Base-by-base conservation (phyloP, 495 filamentous ascomycete genomes). In the Tetracladium setigerum region DNA sequence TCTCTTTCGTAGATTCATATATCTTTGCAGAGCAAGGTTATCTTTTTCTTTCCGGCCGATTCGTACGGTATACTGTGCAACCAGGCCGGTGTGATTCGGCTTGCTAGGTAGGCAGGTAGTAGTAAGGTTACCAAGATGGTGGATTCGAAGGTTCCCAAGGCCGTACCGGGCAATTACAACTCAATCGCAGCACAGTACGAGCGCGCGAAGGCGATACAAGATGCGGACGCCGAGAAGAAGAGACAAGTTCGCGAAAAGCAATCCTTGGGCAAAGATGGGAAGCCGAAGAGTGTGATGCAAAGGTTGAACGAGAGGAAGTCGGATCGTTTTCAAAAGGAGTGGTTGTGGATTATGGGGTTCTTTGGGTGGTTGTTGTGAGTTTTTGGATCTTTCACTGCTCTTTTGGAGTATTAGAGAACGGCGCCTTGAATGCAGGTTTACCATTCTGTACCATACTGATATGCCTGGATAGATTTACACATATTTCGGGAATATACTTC, bases 401-500 rank as follows among this genome's bases (percentile, higher is more conserved):
- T 22, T 41, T 22, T 44, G 13, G 24, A 43, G 41, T 4, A 11
- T 31, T 15, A 19, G 30, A 27, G 9, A 17, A 33, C 2, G 5
- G 16, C 10, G 18, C 1, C 41, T 0, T 1, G 38, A 22, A n/a
- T n/a, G 35, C 1, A 5, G 12, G 24, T 18, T 35, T 14, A 35
- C 13, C 12, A 13, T 41, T 3, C 13, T 14, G 15, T n/a, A 2
- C 15, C 27, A 19, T 13, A 27, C 45, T 47, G 22, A 52, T 39
- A 30, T 33, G 40, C 13, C n/a, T 5, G 30, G n/a, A 49, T 46
- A 61, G 58, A 41, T 66, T 79, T 53, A 68, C 96, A 17, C 91
- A 97, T 59, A 68, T 74, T 50, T 72, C 83, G 22, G 92, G 89
- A 27, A 84, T 97, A 52, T 87, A 83, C 56, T 84, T 95, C 59